phyloP scores from a whole-genome alignment of 2,329 filamentous ascomycete genomes.

The Grosmannia serpens region DNA sequence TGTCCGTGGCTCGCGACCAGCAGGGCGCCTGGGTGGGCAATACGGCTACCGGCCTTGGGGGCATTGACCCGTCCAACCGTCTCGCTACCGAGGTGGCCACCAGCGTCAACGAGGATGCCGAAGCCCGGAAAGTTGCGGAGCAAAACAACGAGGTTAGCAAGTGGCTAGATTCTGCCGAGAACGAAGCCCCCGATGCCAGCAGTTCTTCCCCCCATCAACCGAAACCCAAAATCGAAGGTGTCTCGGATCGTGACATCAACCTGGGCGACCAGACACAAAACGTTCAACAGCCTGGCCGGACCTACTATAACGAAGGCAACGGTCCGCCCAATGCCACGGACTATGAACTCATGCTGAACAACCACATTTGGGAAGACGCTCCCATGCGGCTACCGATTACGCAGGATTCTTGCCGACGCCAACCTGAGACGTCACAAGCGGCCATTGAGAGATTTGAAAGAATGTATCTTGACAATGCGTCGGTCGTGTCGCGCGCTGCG shows the following conservation, averaged over 20 bases:
- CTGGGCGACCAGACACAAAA: slow-evolving; percentile 39
- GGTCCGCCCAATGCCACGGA: slow-evolving; percentile 34
- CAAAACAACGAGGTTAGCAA: slow-evolving; percentile 37
- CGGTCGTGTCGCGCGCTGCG: slow-evolving; percentile 49
- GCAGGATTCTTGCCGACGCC: slow-evolving; percentile 20
- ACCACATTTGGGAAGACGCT: slow-evolving; percentile 37
- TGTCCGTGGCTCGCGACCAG: slow-evolving; percentile 23
- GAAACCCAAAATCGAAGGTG: slow-evolving; percentile 21
- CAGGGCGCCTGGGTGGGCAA: slow-evolving; percentile 30
- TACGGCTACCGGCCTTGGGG: slow-evolving; percentile 27
- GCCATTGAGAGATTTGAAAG: slow-evolving; percentile 42
- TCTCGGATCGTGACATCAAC: slow-evolving; percentile 29
- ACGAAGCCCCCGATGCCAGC: neutral
- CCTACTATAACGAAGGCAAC: slow-evolving; percentile 31
- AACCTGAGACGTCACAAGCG: slow-evolving; percentile 39
- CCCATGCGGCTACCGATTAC: slow-evolving; percentile 36
- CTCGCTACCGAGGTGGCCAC: slow-evolving; percentile 26
- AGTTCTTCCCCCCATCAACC: neutral
- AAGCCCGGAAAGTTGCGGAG: slow-evolving; percentile 28
- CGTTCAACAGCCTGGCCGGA: slow-evolving; percentile 33
- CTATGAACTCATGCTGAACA: slow-evolving; percentile 35
- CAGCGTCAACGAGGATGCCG: slow-evolving; percentile 38
- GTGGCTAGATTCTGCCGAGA: slow-evolving; percentile 31
- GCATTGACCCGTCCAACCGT: slow-evolving; percentile 36
- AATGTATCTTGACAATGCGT: slow-evolving; percentile 43